These are phyloP conservation scores for Ettlia oleoabundans DNA, from an alignment of 139 green algal species.

Conservation along the genomic window DNA sequence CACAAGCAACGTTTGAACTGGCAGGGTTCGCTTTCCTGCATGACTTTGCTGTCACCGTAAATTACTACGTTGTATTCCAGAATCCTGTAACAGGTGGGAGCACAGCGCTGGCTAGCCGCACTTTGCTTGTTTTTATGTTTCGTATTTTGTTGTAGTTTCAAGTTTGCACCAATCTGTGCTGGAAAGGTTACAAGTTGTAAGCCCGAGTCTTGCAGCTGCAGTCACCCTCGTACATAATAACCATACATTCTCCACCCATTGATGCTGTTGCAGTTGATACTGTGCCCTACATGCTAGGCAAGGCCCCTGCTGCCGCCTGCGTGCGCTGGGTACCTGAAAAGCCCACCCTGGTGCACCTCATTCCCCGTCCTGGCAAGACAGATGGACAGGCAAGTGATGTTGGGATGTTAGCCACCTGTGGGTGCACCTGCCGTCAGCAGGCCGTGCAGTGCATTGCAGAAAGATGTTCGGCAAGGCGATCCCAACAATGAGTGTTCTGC, in stretches of 20 bases:
- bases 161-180: too few relatives aligned
- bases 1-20: background rate
- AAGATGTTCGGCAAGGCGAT: too few relatives aligned
- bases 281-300: slow-evolving; percentile 35
- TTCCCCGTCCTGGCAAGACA: slow-evolving; percentile 27
- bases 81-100: slow-evolving; percentile 42
- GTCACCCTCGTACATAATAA: too few relatives aligned
- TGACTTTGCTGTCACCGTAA: slow-evolving; percentile 55
- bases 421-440: too few relatives aligned
- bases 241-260: too few relatives aligned
- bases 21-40: slow-evolving; percentile 58
- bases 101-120: too few relatives aligned
- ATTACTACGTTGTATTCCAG: slow-evolving; percentile 51
- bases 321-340: slow-evolving; percentile 38
- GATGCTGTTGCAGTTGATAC: slow-evolving; percentile 41
- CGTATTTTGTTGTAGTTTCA: too few relatives aligned
- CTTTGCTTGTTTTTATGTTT: too few relatives aligned
- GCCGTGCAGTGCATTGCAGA: too few relatives aligned
- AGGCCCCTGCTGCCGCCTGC: slow-evolving; percentile 33
- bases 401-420: background rate
- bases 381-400: background rate
- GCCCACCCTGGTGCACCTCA: slow-evolving; percentile 46
- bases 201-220: too few relatives aligned
- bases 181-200: too few relatives aligned
- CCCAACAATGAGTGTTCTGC: too few relatives aligned